Conservation (phyloP, 1,139 yeast species). For the Arxiozyma slooffiae region DNA sequence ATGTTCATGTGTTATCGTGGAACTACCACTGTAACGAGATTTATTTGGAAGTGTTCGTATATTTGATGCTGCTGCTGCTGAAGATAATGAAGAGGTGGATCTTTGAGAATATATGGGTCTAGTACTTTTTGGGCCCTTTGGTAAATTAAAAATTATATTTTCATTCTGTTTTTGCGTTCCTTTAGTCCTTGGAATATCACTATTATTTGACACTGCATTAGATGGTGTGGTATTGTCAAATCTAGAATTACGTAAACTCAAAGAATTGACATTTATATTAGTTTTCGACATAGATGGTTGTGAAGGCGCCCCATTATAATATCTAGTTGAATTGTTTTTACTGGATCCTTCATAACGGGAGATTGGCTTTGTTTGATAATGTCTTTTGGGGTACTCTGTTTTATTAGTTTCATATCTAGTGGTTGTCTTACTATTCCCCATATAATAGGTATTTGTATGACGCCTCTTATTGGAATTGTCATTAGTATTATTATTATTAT, state of each 20-base stretch:
- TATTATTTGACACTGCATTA: neutral
- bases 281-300: neutral
- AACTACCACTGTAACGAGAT: neutral
- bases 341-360: constrained; percentile 2
- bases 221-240: neutral
- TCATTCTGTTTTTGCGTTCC: neutral
- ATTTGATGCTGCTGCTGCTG: neutral
- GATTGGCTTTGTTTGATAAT: neutral
- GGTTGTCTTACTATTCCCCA: neutral
- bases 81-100: neutral
- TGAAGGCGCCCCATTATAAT: neutral
- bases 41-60: neutral
- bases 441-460: neutral
- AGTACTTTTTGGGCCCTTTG: constrained; percentile 13
- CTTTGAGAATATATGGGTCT: neutral
- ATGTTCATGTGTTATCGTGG: neutral
- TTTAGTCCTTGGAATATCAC: neutral
- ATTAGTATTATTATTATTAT: neutral
- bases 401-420: neutral
- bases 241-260: neutral
- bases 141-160: constrained; percentile 5
- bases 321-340: neutral
- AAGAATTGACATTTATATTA: neutral
- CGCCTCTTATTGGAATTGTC: neutral
- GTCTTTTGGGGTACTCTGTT: neutral